These are phyloP conservation scores for Ambrosiella beaveri DNA, from an alignment of 2,329 filamentous ascomycete genomes.

Conservation along the genomic window DNA sequence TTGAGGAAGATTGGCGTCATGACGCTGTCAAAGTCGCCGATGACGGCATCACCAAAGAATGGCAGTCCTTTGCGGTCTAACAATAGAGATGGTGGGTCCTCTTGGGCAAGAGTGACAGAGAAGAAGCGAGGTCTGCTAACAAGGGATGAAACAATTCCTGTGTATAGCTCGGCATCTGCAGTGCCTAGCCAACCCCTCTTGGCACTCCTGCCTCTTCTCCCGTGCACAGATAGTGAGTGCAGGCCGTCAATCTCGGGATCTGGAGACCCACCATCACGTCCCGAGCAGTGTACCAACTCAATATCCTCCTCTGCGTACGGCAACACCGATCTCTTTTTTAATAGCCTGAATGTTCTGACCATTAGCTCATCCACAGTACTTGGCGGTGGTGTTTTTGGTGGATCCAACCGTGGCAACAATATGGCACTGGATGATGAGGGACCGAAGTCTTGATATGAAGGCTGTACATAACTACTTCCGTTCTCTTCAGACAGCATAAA, in stretches of 20 bases:
- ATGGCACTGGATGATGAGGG: neutral
- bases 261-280: constrained; percentile 25
- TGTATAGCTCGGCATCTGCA: constrained; percentile 46
- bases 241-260: constrained; percentile 17
- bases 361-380: constrained; percentile 66
- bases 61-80: constrained; percentile 50
- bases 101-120: constrained; percentile 54
- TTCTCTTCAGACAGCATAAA: constrained; percentile 62
- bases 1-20: constrained; percentile 81
- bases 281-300: constrained; percentile 68
- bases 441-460: constrained; percentile 8
- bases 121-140: constrained; percentile 49
- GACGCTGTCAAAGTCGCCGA: constrained; percentile 55
- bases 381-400: constrained; percentile 57
- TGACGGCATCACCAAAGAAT: constrained; percentile 53
- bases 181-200: constrained; percentile 35
- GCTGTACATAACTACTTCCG: constrained; percentile 24
- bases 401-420: constrained; percentile 14
- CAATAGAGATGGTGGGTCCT: constrained; percentile 57
- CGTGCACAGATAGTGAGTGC: constrained; percentile 16
- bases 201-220: constrained; percentile 14
- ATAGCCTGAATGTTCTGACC: constrained; percentile 61
- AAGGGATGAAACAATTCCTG: constrained; percentile 43
- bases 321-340: constrained; percentile 59
- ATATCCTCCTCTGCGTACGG: constrained; percentile 54